Evolutionary conservation across 2,329 filamentous ascomycete genomes (phyloP), one percentile per base, ranked within the genome.

Genomic region (Paecilomyces fulvus): DNA sequence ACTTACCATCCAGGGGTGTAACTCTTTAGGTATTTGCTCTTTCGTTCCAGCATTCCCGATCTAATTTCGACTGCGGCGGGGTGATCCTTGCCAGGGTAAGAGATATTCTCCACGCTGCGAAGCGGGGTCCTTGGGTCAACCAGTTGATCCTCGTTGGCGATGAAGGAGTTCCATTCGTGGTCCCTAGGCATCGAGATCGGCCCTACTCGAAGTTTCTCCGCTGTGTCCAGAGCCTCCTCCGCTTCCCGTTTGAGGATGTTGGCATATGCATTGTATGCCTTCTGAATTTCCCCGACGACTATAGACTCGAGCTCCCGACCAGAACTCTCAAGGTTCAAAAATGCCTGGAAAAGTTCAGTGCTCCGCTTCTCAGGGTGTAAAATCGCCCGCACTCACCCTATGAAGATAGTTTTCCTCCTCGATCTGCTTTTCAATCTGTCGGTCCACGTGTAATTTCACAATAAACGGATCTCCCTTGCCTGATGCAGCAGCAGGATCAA

Each of bases 1-100:
- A 77, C 86, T 75, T 78, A 92, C 92, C 92, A 97, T 68, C 92
- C 92, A 25, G 91, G 89, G 7, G 92, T 94, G 72, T 96, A 96
- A 71, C 92, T 96, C 79, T 96, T 97, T 59, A 99, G 78, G 68
- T 97, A 99, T 70, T 97, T 99, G 82, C 91, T 96, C 84, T 97
- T 97, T 63, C 94, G 87, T 77, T 99, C 94, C 33, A 99, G 79
- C 74, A 96, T 85, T 2, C 94, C 94, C 20, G 90, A 90, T 59
- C 92, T 83, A 54, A 99, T 89, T 72, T 97, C 92, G 59, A 89
- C 79, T 70, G 80, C 90, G 73, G 89, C 84, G 59, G 89, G 85
- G 71, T 96, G 89, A 65, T 95, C 83, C 68, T 90, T 90, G 48
- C 94, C 94, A 17, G 92, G 92, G 70, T 97, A 99, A 58, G 89